These are phyloP conservation scores for Solanum hybrid DNA, from an alignment of 305 asterid species.

Conservation along the genomic window DNA sequence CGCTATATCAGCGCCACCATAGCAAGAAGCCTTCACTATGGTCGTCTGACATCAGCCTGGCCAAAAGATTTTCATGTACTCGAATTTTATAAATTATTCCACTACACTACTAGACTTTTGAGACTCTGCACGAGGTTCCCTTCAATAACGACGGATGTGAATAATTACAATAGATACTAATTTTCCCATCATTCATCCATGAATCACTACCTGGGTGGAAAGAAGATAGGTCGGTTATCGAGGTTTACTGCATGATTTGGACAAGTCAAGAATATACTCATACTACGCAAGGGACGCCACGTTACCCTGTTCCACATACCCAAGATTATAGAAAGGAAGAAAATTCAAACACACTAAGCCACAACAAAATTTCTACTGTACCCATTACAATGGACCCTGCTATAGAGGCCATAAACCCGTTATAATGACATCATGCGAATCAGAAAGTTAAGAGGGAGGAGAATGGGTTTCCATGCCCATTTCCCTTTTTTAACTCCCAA, in stretches of 20 bases:
- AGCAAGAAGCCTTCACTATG: background rate
- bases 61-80: background rate
- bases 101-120: background rate
- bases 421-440: background rate
- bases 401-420: background rate
- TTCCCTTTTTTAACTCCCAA: background rate
- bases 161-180: too few species aligned
- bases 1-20: background rate
- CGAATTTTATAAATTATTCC: background rate
- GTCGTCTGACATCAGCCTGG: background rate
- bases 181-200: background rate
- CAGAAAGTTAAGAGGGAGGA: background rate
- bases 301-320: background rate
- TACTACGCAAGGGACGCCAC: background rate
- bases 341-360: background rate
- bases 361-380: too few species aligned
- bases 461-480: background rate
- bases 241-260: background rate
- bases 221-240: too few species aligned
- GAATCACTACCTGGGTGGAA: background rate
- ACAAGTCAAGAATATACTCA: background rate
- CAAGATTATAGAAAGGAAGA: background rate
- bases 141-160: too few species aligned
- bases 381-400: background rate
- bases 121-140: background rate